Base-by-base conservation (phyloP, 331 rosid genomes). In the Erythrophleum ivorense region DNA sequence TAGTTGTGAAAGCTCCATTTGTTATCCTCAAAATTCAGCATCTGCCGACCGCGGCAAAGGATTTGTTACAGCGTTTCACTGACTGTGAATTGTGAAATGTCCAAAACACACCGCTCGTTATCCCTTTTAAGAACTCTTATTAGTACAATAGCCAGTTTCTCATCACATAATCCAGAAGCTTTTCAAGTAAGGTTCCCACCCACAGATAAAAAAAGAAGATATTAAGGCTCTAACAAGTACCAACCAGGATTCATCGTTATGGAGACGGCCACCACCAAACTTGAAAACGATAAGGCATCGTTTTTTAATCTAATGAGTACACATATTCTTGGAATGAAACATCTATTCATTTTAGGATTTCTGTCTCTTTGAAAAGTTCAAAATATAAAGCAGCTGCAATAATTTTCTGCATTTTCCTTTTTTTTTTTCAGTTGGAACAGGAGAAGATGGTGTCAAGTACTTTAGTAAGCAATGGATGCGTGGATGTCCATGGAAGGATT, bases 381-480 rank as follows among this genome's bases (percentile, higher is more conserved):
- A 48, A 48, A 9, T 48, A 50, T 50, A 13, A 12, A 50, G 55
- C 18, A 3, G 18, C 16, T 50, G 55, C 18, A 50, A 50, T 50
- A 12, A 50, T 48, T 48, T 9, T 48, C 18, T 50, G 55, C 40
- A 36, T 36, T 3, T 13, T 50, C 2, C 5, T 1, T 50, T 50
- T 12, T 50, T 50, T 12, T n/a, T n/a, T n/a, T n/a, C n/a, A 10
- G 9, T 48, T 54, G 31, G 24, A 82, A 81, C 48, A 87, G 86
- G 84, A 69, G 36, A 85, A 24, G 34, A 84, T 80, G 85, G 65
- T 40, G 49, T 43, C 78, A 0, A 33, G 24, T 45, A 3, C 0
- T 49, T 67, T 88, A 82, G 91, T 80, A 29, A 87, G 90, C 86
- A 87, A 87, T 71, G 83, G 88, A 34, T 40, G 90, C 18, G 80